Conservation (phyloP, 1,139 yeast species). For the Lodderomyces margitis region DNA sequence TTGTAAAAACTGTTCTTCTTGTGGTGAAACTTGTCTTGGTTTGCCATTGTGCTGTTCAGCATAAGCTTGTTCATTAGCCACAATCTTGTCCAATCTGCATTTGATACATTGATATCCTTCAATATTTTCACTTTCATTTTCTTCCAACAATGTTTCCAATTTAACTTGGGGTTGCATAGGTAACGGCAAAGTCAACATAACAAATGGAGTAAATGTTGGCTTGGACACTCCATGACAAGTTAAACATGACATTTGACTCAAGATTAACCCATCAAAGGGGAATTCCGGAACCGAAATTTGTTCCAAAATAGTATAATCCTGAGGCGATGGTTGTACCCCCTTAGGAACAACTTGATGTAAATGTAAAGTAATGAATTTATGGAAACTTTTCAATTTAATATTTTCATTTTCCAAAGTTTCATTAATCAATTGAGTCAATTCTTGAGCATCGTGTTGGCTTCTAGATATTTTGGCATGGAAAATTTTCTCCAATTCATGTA, state of each 20-base stretch:
- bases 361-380: constrained; percentile 24
- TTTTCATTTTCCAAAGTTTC: constrained; percentile 78
- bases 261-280: constrained; percentile 70
- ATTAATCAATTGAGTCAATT: constrained; percentile 72
- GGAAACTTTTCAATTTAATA: constrained; percentile 29
- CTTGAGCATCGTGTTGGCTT: constrained; percentile 94
- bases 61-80: constrained; percentile 26
- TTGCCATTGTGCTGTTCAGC: constrained; percentile 9
- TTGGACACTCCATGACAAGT: constrained; percentile 64
- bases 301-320: constrained; percentile 22
- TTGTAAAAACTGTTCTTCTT: constrained; percentile 19
- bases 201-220: constrained; percentile 59
- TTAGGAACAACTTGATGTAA: constrained; percentile 21
- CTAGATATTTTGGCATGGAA: constrained; percentile 75
- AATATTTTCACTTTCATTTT: constrained; percentile 67
- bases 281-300: constrained; percentile 50
- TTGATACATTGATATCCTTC: constrained; percentile 77
- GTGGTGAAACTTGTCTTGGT: constrained; percentile 17
- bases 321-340: constrained; percentile 12
- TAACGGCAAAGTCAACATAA: constrained; percentile 70
- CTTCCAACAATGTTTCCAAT: constrained; percentile 53
- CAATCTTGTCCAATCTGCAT: constrained; percentile 57
- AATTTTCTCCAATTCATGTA: constrained; percentile 72
- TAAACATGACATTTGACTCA: constrained; percentile 68
- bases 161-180: constrained; percentile 57